Evolutionary conservation across 1,284 basidiomycete genomes (phyloP), one percentile per base, ranked within the genome.

Genomic region (Omphalotus olearius): DNA sequence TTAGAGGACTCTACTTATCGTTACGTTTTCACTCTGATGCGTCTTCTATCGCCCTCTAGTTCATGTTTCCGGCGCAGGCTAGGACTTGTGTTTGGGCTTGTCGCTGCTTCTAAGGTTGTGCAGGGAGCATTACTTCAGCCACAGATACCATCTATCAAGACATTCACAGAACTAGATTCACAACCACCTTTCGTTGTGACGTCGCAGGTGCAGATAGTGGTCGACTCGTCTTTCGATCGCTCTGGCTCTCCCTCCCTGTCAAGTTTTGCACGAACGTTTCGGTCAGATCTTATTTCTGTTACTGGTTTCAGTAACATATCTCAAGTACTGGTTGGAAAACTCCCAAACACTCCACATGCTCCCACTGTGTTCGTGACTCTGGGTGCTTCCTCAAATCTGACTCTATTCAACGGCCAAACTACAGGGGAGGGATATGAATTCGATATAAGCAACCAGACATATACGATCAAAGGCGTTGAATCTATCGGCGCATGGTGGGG

Each of bases 401-500:
- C 54, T 0, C 57, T 65, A 35, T 65, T 63, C 57, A 66, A 63
- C 33, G 70, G 69, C 5, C 7, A 33, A 16, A 28, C 60, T 5
- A 70, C 69, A 3, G 59, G 41, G 0, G 70, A 72, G 47, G 69
- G 62, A 3, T 71, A 71, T 45, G 62, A 67, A 37, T 65, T 71
- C 49, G 36, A 45, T 4, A 56, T 69, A 30, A 61, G 62, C 9
- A 52, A 51, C n/a, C 50, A 53, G 4, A 53, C 59, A 0, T 68
- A 64, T 45, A 52, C 61, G 1, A 69, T 71, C 54, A 60, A 57
- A 35, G 68, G 66, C 13, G 57, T 60, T 6, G 67, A 60, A 28
- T 16, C 65, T 9, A 62, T 67, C 30, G 70, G 69, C 9, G 58
- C 53, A 3, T 71, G 69, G 67, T 70, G 70, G 69, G 70, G 69